A percentile compares a stretch with the other conserved stretches of the same genome.
Conservation (phyloP, 345 rosid genomes). For the Mallotus nudiflorus region DNA sequence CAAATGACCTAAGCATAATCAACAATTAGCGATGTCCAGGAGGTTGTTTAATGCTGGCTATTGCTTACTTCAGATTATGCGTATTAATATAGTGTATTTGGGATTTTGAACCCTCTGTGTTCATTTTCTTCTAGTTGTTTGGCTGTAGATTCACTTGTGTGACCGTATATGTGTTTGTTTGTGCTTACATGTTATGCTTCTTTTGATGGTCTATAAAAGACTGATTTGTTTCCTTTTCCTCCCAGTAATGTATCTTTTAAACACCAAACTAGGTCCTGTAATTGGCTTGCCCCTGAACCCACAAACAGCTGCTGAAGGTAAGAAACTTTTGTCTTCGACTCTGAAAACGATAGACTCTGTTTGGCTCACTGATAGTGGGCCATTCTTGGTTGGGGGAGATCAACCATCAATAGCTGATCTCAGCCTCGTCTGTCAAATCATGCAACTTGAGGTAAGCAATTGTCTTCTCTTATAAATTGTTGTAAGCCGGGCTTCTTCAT, state of each 20-base stretch:
- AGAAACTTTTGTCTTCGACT: slow-evolving; percentile 51
- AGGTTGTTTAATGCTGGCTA: no score
- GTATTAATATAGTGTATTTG: neutral
- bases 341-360: slow-evolving; percentile 58
- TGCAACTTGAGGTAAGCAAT: slow-evolving; percentile 64
- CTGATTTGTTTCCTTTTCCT: slow-evolving; percentile 10
- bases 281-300: slow-evolving; percentile 54
- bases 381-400: slow-evolving; percentile 64
- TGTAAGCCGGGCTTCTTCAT: neutral
- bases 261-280: slow-evolving; percentile 49
- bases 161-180: neutral
- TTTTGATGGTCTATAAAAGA: neutral
- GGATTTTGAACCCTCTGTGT: neutral
- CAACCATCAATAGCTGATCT: slow-evolving; percentile 87
- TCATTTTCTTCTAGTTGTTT: neutral
- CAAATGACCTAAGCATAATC: neutral
- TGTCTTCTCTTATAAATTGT: neutral
- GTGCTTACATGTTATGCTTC: neutral
- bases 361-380: slow-evolving; percentile 75
- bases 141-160: neutral
- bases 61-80: neutral
- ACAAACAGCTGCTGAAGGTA: slow-evolving; percentile 65
- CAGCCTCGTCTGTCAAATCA: slow-evolving; percentile 77
- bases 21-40: neutral
- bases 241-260: slow-evolving; percentile 50